phyloP scores from a whole-genome alignment of 23 red algal species.

The Cyanidium caldarium region DNA sequence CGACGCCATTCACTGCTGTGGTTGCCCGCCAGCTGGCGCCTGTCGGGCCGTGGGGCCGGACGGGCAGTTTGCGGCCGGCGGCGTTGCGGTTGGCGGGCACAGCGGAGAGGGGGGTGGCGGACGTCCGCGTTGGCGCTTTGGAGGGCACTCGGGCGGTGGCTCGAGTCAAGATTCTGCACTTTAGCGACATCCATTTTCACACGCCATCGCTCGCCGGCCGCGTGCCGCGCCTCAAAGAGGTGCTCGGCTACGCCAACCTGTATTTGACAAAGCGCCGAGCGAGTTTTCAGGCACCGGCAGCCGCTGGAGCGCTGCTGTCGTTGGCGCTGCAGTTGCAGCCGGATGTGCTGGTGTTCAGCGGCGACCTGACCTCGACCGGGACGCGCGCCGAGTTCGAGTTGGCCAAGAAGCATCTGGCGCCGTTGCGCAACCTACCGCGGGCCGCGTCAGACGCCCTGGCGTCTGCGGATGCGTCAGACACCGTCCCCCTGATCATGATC shows the following conservation, averaged over 20 bases:
- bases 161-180: background rate
- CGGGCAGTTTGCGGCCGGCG: too few species aligned
- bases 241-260: background rate
- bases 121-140: too few species aligned
- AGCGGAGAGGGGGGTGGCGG: too few species aligned
- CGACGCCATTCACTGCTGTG: too few species aligned
- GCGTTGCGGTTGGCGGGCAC: too few species aligned
- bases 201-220: background rate
- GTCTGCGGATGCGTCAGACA: background rate
- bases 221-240: background rate
- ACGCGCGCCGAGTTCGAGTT: background rate
- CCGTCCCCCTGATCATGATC: constrained; percentile 13
- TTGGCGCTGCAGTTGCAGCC: background rate
- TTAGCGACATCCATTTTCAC: constrained; percentile 3
- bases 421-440: background rate
- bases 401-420: background rate
- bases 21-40: too few species aligned
- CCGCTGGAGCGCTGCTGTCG: background rate
- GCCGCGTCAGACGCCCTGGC: too few species aligned
- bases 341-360: constrained; percentile 2
- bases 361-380: constrained; percentile 2
- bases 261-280: background rate
- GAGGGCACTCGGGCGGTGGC: too few species aligned
- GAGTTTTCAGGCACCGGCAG: background rate
- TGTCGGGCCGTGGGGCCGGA: too few species aligned